A percentile compares a stretch with the other conserved stretches of the same genome.
Conservation (phyloP, 1,284 basidiomycete species). For the Sanguinoderma infundibulare region DNA sequence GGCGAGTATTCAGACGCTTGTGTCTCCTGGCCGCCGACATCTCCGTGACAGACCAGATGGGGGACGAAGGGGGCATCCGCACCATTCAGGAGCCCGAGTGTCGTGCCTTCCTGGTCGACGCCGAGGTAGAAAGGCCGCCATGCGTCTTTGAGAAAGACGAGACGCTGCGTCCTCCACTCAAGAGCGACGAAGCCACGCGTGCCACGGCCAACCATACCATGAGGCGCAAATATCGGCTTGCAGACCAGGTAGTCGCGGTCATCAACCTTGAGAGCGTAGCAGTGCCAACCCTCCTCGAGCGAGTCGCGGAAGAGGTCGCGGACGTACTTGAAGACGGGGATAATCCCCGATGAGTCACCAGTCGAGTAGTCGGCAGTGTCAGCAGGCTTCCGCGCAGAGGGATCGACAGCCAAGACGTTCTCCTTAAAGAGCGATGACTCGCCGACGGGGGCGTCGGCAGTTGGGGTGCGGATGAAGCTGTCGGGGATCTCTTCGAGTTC, state of each 20-base stretch:
- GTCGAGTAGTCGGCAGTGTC: background rate
- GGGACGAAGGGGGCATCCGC: background rate
- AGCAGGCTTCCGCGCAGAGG: background rate
- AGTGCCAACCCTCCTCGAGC: background rate
- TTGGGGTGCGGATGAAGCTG: background rate
- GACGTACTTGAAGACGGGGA: slow-evolving; percentile 10
- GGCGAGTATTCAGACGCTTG: background rate
- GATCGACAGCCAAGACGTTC: background rate
- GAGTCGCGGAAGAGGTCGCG: slow-evolving; percentile 9
- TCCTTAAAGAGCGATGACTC: background rate
- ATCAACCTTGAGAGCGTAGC: slow-evolving; percentile 6
- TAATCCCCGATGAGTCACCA: background rate
- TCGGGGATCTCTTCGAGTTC: background rate
- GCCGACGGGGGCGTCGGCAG: background rate
- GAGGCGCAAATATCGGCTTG: background rate
- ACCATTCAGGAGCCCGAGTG: background rate
- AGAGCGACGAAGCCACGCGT: slow-evolving; percentile 4
- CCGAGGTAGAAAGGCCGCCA: background rate
- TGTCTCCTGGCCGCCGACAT: background rate
- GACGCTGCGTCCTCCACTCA: background rate
- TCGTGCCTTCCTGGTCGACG: background rate
- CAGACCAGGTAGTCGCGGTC: background rate
- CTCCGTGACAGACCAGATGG: background rate
- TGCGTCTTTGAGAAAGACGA: slow-evolving; percentile 8
- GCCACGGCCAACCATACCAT: background rate